Evolutionary conservation across 2,329 filamentous ascomycete genomes (phyloP), one percentile per base, ranked within the genome.

Genomic region (Sordariomycetes sp.): DNA sequence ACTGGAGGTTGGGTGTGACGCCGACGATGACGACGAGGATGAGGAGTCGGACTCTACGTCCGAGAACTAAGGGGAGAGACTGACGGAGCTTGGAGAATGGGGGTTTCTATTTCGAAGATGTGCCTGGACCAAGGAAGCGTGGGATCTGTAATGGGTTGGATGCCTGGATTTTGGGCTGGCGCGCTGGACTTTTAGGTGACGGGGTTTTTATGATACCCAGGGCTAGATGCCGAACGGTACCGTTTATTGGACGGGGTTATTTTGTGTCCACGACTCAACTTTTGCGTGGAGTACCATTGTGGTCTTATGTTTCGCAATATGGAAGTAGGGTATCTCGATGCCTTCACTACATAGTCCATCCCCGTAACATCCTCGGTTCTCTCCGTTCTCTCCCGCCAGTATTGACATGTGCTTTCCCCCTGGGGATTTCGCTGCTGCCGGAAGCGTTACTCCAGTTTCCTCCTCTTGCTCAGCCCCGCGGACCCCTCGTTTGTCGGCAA

Each of bases 391-490:
- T n/a, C 2, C 13, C 17, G 15, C 39, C n/a, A 15, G 39, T 5
- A 15, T 45, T 45, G 15, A 45, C 6, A 15, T 17, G 7, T 7
- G 8, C 39, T 45, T n/a, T 45, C 39, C 17, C 13, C 13, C n/a
- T 3, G 8, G n/a, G 6, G n/a, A 2, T 8, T 17, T n/a, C 24
- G 17, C 17, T 17, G 25, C n/a, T 25, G 13, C 17, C 13, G 17
- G 15, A 17, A 50, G 61, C 65, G 65, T 34, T 69, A 61, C 60
- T 70, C 69, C 55, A 65, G 64, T 62, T 70, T 70, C 61, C 70
- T 65, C 22, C 62, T 62, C 57, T 62, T 65, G 50, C 59, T 62
- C 42, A 67, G 35, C 5, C 62, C 65, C 2, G 65, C 65, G 13
- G 59, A 51, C 12, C 59, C 57, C 1, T 63, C 62, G 36, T 57